phyloP scores from a whole-genome alignment of 768 basidiomycete species.

The Mycena haematopus region DNA sequence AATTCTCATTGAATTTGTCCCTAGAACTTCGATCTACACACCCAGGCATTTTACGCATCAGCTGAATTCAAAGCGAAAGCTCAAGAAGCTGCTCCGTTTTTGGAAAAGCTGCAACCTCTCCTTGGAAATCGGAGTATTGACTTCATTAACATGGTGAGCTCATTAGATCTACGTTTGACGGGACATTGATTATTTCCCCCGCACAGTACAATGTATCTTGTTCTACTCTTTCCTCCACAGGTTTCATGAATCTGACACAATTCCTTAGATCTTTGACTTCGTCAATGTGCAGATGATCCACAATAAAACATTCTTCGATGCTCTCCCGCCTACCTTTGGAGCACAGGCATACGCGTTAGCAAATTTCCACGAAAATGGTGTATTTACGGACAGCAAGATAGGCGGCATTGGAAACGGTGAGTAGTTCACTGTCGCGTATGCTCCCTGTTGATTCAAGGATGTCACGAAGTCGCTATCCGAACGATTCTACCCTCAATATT shows the following conservation, averaged over 20 bases:
- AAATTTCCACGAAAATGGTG: slow-evolving; percentile 59
- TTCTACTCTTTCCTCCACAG: background rate
- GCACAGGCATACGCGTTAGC: slow-evolving; percentile 54
- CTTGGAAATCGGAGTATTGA: slow-evolving; percentile 42
- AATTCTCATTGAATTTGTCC: background rate
- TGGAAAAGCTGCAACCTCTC: slow-evolving; percentile 46
- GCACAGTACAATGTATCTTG: slow-evolving; percentile 50
- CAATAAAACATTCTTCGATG: slow-evolving; percentile 49
- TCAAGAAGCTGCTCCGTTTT: slow-evolving; percentile 43
- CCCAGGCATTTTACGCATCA: slow-evolving; percentile 49
- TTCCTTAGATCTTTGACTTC: slow-evolving; percentile 51
- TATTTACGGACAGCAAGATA: slow-evolving; percentile 45
- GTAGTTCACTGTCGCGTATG: background rate
- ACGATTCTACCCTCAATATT: slow-evolving; percentile 55
- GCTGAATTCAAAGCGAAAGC: slow-evolving; percentile 43
- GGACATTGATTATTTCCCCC: background rate
- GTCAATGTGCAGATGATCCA: slow-evolving; percentile 61
- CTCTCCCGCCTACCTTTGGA: slow-evolving; percentile 45
- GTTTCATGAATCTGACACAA: background rate
- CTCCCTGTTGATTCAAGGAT: background rate
- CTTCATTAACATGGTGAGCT: slow-evolving; percentile 49
- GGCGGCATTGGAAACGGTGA: slow-evolving; percentile 9
- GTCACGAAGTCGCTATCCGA: slow-evolving; percentile 53
- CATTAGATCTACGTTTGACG: too few species aligned
- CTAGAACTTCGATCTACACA: slow-evolving; percentile 45